Conservation (phyloP, 2,329 filamentous ascomycete genomes). For the Ophiostoma novo-ulmi region DNA sequence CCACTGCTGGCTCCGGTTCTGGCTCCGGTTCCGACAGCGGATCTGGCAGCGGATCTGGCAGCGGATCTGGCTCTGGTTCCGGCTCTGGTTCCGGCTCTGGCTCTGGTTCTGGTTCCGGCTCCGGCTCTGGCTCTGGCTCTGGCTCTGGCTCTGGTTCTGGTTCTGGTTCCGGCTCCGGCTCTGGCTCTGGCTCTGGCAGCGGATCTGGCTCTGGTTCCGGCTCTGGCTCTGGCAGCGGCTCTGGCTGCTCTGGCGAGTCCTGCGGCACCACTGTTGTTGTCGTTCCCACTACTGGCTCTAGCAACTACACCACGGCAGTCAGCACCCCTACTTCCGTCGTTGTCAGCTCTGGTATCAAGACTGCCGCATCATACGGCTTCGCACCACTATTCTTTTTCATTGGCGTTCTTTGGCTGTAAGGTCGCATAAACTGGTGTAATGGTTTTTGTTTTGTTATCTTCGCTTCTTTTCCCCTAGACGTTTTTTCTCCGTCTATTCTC, state of each 20-base stretch:
- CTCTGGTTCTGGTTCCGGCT: background rate
- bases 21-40: background rate
- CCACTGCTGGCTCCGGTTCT: background rate
- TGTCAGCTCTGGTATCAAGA: constrained; percentile 25
- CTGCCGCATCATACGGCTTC: constrained; percentile 19
- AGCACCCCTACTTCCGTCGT: constrained; percentile 1
- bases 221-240: background rate
- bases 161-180: background rate
- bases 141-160: background rate
- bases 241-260: background rate
- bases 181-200: background rate
- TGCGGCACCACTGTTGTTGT: constrained; percentile 2
- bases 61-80: background rate
- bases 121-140: background rate
- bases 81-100: background rate
- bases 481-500: background rate
- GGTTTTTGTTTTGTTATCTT: constrained; percentile 3
- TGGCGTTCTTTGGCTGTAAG: constrained; percentile 23
- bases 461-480: background rate
- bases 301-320: constrained; percentile 12
- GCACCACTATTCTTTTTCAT: constrained; percentile 20
- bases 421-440: background rate
- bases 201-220: background rate
- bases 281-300: constrained; percentile 3
- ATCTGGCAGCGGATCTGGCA: background rate